Base-by-base conservation (phyloP, 1,139 yeast species). In the Geotrichum carabidarum region DNA sequence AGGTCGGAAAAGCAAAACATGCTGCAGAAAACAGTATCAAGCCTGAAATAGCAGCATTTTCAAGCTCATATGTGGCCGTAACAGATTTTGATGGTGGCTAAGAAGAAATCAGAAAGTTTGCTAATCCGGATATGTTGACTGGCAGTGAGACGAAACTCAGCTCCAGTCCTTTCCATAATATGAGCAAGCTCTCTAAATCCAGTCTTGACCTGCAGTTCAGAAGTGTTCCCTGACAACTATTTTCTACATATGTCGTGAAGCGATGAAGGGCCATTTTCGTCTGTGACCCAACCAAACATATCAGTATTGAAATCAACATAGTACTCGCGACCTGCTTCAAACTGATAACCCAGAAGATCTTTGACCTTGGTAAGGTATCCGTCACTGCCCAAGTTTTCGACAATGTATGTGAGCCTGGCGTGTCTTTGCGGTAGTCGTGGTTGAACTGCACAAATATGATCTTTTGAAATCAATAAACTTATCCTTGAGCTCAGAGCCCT, bases 1-100 rank as follows among this genome's bases (percentile, higher is more conserved):
- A 93, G 2, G 98, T 93, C 63, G 99, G 99, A 81, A 93, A 85
- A 1, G 97, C 97, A 57, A 93, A 98, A 81, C 99, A 93, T 0
- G 98, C 95, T 40, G 96, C 93, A 9, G 96, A 89, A 7, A 96
- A 85, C 61, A 89, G 78, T 70, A 98, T 82, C 67, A 93, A 77
- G 2, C 86, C 95, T 48, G 95, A 84, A 71, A 85, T 86, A 61
- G 84, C 81, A 54, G 91, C 79, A 73, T 90, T 90, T 69, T 89
- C 96, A 62, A 93, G 79, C 71, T 86, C 87, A 73, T 86, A 87
- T 68, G 85, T 73, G 48, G 80, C 79, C 73, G 91, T 73, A 43
- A 88, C 65, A 18, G 72, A 70, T 71, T 71, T 89, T 88, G 61
- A 91, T 76, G 15, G 73, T 71, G 27, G 77, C 79, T 60, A 89